Percentiles rank a stretch among this genome's conserved stretches.
phyloP scores from a whole-genome alignment of 23 red algal species.

The Agarophyton chilense region DNA sequence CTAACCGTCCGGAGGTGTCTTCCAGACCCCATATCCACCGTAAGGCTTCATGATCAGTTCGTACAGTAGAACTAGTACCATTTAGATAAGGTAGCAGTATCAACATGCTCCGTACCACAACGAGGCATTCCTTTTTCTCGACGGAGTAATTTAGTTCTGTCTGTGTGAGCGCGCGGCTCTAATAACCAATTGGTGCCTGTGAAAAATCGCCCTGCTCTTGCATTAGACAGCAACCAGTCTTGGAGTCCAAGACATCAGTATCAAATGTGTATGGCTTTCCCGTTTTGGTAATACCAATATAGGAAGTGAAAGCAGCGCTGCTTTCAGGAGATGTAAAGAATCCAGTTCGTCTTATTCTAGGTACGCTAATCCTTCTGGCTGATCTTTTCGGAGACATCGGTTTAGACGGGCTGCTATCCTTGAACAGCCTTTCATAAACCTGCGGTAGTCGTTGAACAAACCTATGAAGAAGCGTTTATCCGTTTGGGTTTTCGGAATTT shows the following conservation, averaged over 20 bases:
- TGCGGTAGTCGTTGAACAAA: too few species aligned
- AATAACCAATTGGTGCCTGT: conserved; percentile 26
- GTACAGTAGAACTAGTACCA: conserved; percentile 8
- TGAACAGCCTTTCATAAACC: too few species aligned
- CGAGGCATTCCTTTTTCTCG: conserved; percentile 20
- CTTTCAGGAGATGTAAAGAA: too few species aligned
- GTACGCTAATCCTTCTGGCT: not conserved
- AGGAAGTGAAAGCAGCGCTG: too few species aligned
- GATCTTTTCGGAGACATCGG: too few species aligned
- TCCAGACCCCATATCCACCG: conserved; percentile 20
- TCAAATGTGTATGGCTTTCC: not conserved
- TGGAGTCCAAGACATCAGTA: not conserved
- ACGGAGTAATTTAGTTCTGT: conserved; percentile 13
- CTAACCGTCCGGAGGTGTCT: conserved; percentile 10
- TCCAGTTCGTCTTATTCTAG: too few species aligned
- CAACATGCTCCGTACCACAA: conserved; percentile 36
- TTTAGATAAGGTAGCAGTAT: conserved; percentile 11
- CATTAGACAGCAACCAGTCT: conserved; percentile 25
- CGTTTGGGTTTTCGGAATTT: too few species aligned
- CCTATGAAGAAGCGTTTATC: too few species aligned
- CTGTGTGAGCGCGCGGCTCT: conserved; percentile 7
- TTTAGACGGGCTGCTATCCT: too few species aligned
- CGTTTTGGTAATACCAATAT: too few species aligned
- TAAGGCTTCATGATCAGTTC: conserved; percentile 33
- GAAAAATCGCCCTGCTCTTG: not conserved